Conservation (phyloP, 2,329 filamentous ascomycete genomes). For the Dothideomycetidae sp. region DNA sequence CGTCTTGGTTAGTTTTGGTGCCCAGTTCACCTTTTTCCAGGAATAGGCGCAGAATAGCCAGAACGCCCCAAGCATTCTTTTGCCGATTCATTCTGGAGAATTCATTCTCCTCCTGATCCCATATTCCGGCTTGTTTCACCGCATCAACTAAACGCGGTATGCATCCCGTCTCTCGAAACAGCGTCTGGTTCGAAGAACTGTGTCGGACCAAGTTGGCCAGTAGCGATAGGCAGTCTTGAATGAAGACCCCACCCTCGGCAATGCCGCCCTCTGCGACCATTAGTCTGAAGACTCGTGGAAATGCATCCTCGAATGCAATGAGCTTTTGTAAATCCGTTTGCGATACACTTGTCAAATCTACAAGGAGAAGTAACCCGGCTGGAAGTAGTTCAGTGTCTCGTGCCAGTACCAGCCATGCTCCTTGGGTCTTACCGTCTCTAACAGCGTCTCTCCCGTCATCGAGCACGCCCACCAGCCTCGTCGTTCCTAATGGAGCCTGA, state of each 20-base stretch:
- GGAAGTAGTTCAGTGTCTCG: slow-evolving; percentile 9
- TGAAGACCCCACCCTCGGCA: slow-evolving; percentile 65
- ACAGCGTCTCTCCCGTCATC: slow-evolving; percentile 79
- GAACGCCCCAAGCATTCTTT: slow-evolving; percentile 79
- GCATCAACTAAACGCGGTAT: slow-evolving; percentile 29
- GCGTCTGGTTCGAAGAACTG: slow-evolving; percentile 83
- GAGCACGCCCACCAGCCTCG: slow-evolving; percentile 67
- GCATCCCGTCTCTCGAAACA: slow-evolving; percentile 82
- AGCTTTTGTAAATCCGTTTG: slow-evolving; percentile 87
- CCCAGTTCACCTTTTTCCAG: slow-evolving; percentile 65
- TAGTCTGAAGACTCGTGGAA: slow-evolving; percentile 71
- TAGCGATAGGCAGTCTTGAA: slow-evolving; percentile 86
- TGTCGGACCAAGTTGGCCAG: slow-evolving; percentile 76
- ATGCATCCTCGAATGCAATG: slow-evolving; percentile 88
- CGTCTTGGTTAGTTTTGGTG: slow-evolving; percentile 67
- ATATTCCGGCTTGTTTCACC: slow-evolving; percentile 42
- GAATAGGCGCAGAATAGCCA: slow-evolving; percentile 78
- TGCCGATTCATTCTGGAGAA: slow-evolving; percentile 67
- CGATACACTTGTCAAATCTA: slow-evolving; percentile 63
- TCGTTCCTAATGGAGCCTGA: slow-evolving; percentile 74
- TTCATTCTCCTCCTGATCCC: slow-evolving; percentile 41
- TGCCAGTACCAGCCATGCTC: no score
- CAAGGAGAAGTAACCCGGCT: slow-evolving; percentile 75
- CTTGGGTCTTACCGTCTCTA: slow-evolving; percentile 49
- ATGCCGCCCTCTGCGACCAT: slow-evolving; percentile 72